These are phyloP conservation scores for Silybum marianum DNA, from an alignment of 129 eudicot genomes.

Conservation along the genomic window DNA sequence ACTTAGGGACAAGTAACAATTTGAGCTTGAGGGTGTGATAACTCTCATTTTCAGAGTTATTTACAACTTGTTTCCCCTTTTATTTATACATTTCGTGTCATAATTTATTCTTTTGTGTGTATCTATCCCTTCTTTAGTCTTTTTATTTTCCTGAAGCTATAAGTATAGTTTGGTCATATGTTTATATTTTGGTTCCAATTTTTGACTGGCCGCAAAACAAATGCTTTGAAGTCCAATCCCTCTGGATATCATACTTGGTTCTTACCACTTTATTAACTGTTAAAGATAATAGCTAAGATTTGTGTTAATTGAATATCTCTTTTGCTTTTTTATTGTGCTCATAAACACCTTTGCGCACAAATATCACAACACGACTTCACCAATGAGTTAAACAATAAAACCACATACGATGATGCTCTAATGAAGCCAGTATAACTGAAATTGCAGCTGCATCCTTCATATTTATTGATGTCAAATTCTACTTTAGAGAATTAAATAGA, in stretches of 20 bases:
- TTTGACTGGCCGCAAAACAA: too few species aligned
- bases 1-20: not conserved
- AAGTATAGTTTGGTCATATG: not conserved
- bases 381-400: not conserved
- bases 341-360: not conserved
- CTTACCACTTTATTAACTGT: too few species aligned
- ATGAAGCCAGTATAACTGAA: not conserved
- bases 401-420: not conserved
- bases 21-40: not conserved
- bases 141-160: not conserved
- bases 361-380: not conserved
- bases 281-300: too few species aligned
- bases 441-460: not conserved
- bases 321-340: not conserved
- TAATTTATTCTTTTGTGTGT: not conserved
- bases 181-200: not conserved
- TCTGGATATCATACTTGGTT: not conserved
- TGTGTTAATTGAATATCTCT: too few species aligned
- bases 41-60: not conserved
- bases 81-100: not conserved
- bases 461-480: not conserved
- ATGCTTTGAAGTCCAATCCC: not conserved
- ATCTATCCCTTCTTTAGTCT: not conserved
- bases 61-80: not conserved
- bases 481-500: not conserved